These are phyloP conservation scores for Diaporthe eres DNA, from an alignment of 2,329 filamentous ascomycete genomes.

Conservation along the genomic window DNA sequence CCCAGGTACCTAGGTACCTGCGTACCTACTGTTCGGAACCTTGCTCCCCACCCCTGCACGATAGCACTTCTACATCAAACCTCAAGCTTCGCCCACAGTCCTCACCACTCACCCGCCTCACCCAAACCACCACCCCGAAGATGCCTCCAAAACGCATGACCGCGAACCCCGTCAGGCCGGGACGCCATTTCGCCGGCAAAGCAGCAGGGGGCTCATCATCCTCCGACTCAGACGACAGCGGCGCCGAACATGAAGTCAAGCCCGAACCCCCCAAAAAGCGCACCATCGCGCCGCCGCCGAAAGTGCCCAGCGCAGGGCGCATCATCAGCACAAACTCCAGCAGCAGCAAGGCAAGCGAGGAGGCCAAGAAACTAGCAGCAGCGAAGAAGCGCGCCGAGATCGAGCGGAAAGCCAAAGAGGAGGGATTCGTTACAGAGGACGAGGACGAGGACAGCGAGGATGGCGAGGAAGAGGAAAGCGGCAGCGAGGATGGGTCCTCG, in stretches of 20 bases:
- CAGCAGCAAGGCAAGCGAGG: constrained; percentile 61
- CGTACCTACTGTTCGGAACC: background rate
- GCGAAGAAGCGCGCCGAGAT: constrained; percentile 58
- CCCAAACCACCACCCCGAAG: background rate
- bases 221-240: constrained; percentile 66
- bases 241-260: constrained; percentile 53
- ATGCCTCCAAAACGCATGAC: constrained; percentile 91
- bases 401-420: constrained; percentile 67
- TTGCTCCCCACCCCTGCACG: background rate
- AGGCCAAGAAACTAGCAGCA: constrained; percentile 62
- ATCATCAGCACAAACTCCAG: constrained; percentile 66
- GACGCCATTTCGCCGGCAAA: constrained; percentile 90
- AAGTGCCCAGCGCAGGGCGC: constrained; percentile 68
- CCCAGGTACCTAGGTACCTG: background rate
- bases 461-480: constrained; percentile 52
- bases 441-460: constrained; percentile 61
- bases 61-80: background rate
- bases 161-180: constrained; percentile 85
- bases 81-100: background rate
- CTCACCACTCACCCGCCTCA: background rate
- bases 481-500: constrained; percentile 51
- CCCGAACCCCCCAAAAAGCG: constrained; percentile 48
- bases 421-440: constrained; percentile 74
- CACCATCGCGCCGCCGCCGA: constrained; percentile 68
- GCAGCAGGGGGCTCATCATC: constrained; percentile 66